phyloP scores from a whole-genome alignment of 805 yeast genomes.

The Ogataea parapolymorpha region DNA sequence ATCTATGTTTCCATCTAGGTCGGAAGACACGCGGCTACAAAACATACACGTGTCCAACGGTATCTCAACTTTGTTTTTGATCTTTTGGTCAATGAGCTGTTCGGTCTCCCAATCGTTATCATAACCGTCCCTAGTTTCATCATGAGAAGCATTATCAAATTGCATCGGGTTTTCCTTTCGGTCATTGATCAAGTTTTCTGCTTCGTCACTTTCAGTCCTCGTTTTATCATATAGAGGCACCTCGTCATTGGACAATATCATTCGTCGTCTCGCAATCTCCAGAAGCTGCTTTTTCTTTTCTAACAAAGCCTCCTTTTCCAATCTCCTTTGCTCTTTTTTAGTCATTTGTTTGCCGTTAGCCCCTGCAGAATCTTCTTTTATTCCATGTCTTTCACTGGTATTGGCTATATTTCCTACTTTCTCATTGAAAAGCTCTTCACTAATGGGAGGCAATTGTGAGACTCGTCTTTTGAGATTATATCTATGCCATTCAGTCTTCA shows the following conservation, averaged over 20 bases:
- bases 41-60: slow-evolving; percentile 50
- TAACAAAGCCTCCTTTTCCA: slow-evolving; percentile 46
- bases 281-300: slow-evolving; percentile 48
- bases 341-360: slow-evolving; percentile 31
- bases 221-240: not conserved
- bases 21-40: slow-evolving; percentile 38
- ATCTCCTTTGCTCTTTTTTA: slow-evolving; percentile 49
- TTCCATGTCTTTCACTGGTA: slow-evolving; percentile 27
- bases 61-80: slow-evolving; percentile 44
- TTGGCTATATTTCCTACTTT: slow-evolving; percentile 25
- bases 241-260: slow-evolving; percentile 20
- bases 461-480: slow-evolving; percentile 93
- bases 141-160: too few species aligned
- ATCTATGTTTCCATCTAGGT: slow-evolving; percentile 44
- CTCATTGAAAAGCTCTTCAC: slow-evolving; percentile 26
- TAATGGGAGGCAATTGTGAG: slow-evolving; percentile 71
- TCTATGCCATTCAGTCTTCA: slow-evolving; percentile 98
- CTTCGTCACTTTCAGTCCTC: not conserved
- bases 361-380: slow-evolving; percentile 19
- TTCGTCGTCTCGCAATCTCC: slow-evolving; percentile 43
- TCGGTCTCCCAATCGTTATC: too few species aligned
- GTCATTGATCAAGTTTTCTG: slow-evolving; percentile 9
- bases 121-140: too few species aligned
- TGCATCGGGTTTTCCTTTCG: too few species aligned
- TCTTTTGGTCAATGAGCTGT: slow-evolving; percentile 37